Conservation (phyloP, 768 basidiomycete genomes). For the Podaxis sp. region DNA sequence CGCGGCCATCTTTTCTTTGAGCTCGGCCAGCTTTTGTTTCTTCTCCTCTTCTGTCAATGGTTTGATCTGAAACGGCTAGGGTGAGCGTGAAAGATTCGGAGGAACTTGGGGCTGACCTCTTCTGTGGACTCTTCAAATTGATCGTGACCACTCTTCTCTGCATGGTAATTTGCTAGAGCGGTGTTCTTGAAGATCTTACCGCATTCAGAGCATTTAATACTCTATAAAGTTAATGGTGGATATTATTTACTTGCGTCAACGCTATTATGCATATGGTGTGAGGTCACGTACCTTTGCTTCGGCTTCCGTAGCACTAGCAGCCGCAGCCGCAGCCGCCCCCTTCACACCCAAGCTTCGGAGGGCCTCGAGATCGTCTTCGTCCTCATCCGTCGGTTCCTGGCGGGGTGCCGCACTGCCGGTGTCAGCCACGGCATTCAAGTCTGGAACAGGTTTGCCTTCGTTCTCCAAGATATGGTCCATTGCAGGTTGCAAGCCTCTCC, state of each 20-base stretch:
- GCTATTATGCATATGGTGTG: not conserved
- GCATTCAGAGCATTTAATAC: constrained; percentile 83
- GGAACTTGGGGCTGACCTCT: constrained; percentile 52
- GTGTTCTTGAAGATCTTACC: constrained; percentile 86
- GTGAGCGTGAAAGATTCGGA: not conserved
- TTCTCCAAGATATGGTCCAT: constrained; percentile 90
- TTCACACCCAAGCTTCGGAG: constrained; percentile 48
- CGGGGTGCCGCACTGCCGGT: constrained; percentile 24
- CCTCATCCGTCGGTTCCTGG: constrained; percentile 48
- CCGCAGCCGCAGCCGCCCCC: constrained; percentile 20
- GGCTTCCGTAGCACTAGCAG: constrained; percentile 32
- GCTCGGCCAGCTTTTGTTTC: constrained; percentile 73
- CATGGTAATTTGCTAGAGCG: constrained; percentile 88
- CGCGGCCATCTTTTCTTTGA: constrained; percentile 74
- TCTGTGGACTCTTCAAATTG: constrained; percentile 96
- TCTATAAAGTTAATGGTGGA: constrained; percentile 38
- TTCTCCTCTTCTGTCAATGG: constrained; percentile 96
- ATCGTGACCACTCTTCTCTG: constrained; percentile 93
- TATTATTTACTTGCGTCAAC: not conserved
- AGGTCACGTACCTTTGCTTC: constrained; percentile 62
- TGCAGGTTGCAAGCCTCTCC: constrained; percentile 84
- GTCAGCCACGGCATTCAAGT: constrained; percentile 44
- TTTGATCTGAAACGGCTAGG: constrained; percentile 59
- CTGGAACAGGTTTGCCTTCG: constrained; percentile 73
- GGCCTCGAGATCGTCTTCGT: constrained; percentile 73